Base-by-base conservation (phyloP, 2,329 filamentous ascomycete genomes). In the Penicillium capsulatum region DNA sequence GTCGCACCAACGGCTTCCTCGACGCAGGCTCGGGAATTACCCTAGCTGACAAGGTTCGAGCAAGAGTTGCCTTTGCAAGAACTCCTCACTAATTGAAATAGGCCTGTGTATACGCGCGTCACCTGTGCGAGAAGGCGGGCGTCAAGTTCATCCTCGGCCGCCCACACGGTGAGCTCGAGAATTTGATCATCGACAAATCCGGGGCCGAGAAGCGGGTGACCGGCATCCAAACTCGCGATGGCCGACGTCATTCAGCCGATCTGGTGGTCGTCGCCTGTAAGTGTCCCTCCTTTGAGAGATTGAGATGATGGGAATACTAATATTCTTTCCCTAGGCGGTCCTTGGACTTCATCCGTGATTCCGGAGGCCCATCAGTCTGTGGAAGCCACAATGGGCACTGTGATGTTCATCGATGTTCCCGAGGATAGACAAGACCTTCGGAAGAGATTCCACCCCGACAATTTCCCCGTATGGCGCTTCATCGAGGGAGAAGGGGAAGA, bases 301-400 rank as follows among this genome's bases (percentile, higher is more conserved):
- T 11, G 11, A 7, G 22, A 24, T 7, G 22, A 24, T 11, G 7
- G 22, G 22, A 7, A 7, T 24, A 11, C 22, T 7, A 24, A 7
- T 24, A 24, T 24, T 24, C 7, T 24, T 24, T 24, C 22, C 7
- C 10, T 19, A 45, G 43, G 43, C 17, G 59, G 59, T n/a, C 46
- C 50, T 13, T 63, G 58, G 58, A 55, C 58, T 14, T 45, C 59
- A 7, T 46, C 53, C 3, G 36, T 63, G 26, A 35, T 63, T 28
- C 59, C 60, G 3, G 52, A 59, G 29, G 45, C 53, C 7, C 40
- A 56, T 20, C 44, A 38, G 1, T 45, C 63, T 0, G 52, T 64
- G 7, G 66, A 70, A 47, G 58, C 67, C 0, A 69, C 67, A 13
- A 61, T 57, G 17, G 66, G 67, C 10, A 63, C 55, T 9, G 55